These are phyloP conservation scores for Kodamaea kakaduensis DNA, from an alignment of 805 yeast genomes.

Conservation along the genomic window DNA sequence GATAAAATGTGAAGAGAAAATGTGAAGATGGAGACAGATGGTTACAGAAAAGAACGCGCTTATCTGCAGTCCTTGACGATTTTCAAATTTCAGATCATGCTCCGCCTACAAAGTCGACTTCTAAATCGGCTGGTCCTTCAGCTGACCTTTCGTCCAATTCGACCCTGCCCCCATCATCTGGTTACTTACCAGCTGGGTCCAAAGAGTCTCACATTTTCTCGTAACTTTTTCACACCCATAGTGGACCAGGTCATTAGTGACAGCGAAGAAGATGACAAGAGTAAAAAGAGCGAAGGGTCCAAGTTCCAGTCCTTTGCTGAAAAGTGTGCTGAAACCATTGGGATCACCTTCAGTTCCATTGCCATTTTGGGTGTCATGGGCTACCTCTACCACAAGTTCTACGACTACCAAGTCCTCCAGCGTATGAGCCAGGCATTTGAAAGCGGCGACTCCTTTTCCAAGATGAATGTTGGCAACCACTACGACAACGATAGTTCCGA, in stretches of 20 bases:
- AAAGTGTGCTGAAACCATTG: constrained; percentile 62
- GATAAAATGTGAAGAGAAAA: too few species aligned
- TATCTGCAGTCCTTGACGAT: too few species aligned
- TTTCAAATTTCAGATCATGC: too few species aligned
- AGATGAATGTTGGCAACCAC: constrained; percentile 50
- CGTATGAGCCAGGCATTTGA: constrained; percentile 68
- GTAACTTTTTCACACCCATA: constrained; percentile 9
- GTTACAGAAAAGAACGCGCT: too few species aligned
- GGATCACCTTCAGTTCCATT: constrained; percentile 67
- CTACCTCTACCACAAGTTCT: constrained; percentile 59
- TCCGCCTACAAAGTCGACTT: too few species aligned
- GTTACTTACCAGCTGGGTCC: too few species aligned
- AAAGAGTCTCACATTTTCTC: too few species aligned
- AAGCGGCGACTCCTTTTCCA: constrained; percentile 60
- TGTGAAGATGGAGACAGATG: too few species aligned
- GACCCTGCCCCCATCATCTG: too few species aligned
- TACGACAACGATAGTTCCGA: constrained; percentile 29
- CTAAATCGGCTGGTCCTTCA: too few species aligned
- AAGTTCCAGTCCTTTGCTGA: constrained; percentile 12
- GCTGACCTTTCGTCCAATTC: too few species aligned
- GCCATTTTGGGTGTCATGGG: constrained; percentile 71
- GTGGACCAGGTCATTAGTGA: constrained; percentile 10
- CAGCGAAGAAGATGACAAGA: constrained; percentile 7
- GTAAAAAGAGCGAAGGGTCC: constrained; percentile 4
- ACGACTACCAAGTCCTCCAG: constrained; percentile 52